phyloP scores from a whole-genome alignment of 352 stramenopile genomes.

The Plasmopara muralis region DNA sequence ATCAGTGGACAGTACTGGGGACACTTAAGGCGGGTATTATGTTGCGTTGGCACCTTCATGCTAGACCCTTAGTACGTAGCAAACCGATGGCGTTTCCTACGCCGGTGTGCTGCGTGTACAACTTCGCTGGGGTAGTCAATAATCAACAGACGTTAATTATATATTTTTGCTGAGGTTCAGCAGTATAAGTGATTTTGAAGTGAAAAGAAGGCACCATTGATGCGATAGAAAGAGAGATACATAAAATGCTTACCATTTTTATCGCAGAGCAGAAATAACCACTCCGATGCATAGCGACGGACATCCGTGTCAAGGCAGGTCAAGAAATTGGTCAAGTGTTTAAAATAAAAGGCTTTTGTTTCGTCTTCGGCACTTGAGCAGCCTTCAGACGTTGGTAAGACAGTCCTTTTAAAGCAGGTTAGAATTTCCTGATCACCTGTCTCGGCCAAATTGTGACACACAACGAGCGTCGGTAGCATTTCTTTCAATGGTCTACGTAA shows the following conservation, averaged over 20 bases:
- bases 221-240: slow-evolving; percentile 8
- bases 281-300: slow-evolving; percentile 61
- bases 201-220: slow-evolving; percentile 12
- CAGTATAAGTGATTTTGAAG: slow-evolving; percentile 24
- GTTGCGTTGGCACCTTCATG: slow-evolving; percentile 16
- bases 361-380: neutral
- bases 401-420: slow-evolving; percentile 33
- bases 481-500: slow-evolving; percentile 29
- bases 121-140: slow-evolving; percentile 34
- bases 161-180: neutral
- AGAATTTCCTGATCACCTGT: slow-evolving; percentile 19
- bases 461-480: slow-evolving; percentile 49
- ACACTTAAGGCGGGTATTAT: slow-evolving; percentile 10
- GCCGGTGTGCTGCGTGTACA: slow-evolving; percentile 64
- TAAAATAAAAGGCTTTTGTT: slow-evolving; percentile 37
- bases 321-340: slow-evolving; percentile 62
- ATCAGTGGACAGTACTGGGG: slow-evolving; percentile 33
- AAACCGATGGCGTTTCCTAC: slow-evolving; percentile 73
- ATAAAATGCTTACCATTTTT: slow-evolving; percentile 52
- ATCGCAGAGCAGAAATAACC: slow-evolving; percentile 65
- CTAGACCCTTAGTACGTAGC: slow-evolving; percentile 55
- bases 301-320: slow-evolving; percentile 67
- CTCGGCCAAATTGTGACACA: slow-evolving; percentile 57
- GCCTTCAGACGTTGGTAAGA: slow-evolving; percentile 24
- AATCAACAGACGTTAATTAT: slow-evolving; percentile 19